Percentiles rank a stretch among this genome's conserved stretches.
phyloP scores from a whole-genome alignment of 768 basidiomycete genomes.

The Piloderma croceum region DNA sequence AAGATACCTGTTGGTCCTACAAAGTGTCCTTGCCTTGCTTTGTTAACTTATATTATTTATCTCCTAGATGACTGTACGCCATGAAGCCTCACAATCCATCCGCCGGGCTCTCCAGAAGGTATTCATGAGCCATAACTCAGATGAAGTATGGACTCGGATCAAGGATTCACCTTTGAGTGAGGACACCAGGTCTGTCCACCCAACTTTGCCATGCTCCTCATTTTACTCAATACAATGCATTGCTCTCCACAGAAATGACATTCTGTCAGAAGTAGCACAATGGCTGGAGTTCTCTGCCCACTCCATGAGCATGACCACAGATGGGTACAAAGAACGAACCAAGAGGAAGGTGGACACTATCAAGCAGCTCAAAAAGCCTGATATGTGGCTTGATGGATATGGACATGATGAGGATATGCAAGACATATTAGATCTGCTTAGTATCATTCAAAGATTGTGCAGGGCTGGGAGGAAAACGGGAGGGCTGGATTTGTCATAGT shows the following conservation, averaged over 20 bases:
- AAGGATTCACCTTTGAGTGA: conserved; percentile 9
- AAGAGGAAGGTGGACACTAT: conserved; percentile 30
- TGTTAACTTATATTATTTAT: background rate
- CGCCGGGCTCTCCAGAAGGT: conserved; percentile 34
- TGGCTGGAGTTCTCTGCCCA: conserved; percentile 44
- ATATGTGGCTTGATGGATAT: conserved; percentile 14
- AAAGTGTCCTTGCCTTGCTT: conserved; percentile 5
- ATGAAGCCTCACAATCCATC: conserved; percentile 32
- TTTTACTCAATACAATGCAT: background rate
- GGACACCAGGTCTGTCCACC: conserved; percentile 20
- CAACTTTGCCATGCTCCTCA: background rate
- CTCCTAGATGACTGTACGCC: conserved; percentile 31
- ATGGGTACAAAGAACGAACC: conserved; percentile 43
- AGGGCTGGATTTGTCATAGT: too few relatives aligned
- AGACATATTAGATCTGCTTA: too few relatives aligned
- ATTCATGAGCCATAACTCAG: conserved; percentile 23
- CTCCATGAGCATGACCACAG: conserved; percentile 43
- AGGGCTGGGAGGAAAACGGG: too few relatives aligned
- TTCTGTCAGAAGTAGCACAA: conserved; percentile 38
- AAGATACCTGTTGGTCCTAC: conserved; percentile 35
- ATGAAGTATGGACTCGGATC: conserved; percentile 25
- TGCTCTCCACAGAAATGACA: conserved; percentile 28
- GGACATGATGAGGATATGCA: conserved; percentile 1
- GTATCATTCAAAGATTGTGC: too few relatives aligned
- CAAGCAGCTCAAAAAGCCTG: conserved; percentile 22